Base-by-base conservation (phyloP, 2,329 filamentous ascomycete species). In the Trichoderma sp. region DNA sequence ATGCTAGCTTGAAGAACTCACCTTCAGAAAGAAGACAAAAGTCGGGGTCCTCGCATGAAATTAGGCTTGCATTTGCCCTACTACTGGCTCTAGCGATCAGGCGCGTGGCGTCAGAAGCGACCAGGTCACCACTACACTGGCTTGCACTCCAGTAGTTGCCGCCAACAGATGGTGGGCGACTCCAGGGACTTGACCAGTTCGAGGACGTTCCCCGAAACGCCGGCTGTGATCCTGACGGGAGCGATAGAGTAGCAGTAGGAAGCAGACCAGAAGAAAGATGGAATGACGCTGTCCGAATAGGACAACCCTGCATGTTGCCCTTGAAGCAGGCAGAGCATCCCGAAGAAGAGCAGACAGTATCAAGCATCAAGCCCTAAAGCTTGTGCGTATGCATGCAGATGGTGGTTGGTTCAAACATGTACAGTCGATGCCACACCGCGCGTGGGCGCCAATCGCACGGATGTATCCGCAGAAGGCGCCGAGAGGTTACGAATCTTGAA, bases 381-480 rank as follows among this genome's bases (percentile, higher is more conserved):
- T 65, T 75, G 73, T 70, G 58, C 50, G 58, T 70, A 20, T 34
- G 43, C 20, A 72, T 74, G 73, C 73, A 70, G 65, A 74, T 74
- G 74, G 74, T 76, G 77, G 74, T 64, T 70, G 59, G 68, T n/a
- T 74, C 75, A 50, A 57, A 26, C 62, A 34, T 47, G 11, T 53
- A 23, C 30, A 20, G 43, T 73, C 70, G 75, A 77, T 77, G 73
- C 73, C 76, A 77, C 76, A 73, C 74, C 74, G 73, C 74, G 78
- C 74, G 71, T 76, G 78, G 74, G 77, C 77, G 76, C 79, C 78
- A 80, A 81, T 79, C 76, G 75, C 74, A 77, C 78, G 76, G 77
- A 76, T 77, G 77, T 77, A 81, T 80, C 77, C 77, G 77, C 72
- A 74, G 74, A 76, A 76, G 75, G 75, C 74, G 76, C 74, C 74